Base-by-base conservation (phyloP, 225 moss, liverwort and hornwort species). In the Bryum argenteum region DNA sequence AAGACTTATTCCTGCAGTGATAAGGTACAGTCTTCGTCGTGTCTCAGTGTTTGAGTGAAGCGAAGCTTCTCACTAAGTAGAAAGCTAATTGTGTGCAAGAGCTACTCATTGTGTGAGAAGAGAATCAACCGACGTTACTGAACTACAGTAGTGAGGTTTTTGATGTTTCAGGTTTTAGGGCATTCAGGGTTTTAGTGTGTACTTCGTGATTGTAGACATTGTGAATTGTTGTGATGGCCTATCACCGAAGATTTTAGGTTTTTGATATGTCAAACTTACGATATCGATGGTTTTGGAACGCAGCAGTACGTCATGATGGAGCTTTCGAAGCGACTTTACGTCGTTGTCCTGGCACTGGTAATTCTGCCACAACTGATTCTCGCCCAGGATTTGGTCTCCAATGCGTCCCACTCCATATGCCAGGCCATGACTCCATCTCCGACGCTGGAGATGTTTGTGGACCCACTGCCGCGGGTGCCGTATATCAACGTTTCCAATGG, bases 381-480 rank as follows among this genome's bases (percentile, higher is more conserved):
- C 10, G 73, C 52, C 40, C 69, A 81, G 53, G 82, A 10, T 33
- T 71, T 64, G 11, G 51, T 59, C 9, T 78, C 75, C 11, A 16
- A 70, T 18, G 1, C 26, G 1, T 0, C 78, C 1, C 44, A 4
- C 21, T 87, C 87, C 18, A 61, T 79, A n/a, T 87, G 84, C 8
- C 87, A 87, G 64, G 70, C 57, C 18, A 81, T 87, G 87, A 1
- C 9, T 59, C 81, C 84, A 6, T 87, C 87, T 0, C 87, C 87
- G 0, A 43, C 4, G 42, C 81, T 87, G 53, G 79, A 79, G 63
- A 80, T 78, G 78, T 84, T 87, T 3, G 81, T 87, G 14, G 87
- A 87, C 54, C 23, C 44, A 28, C 18, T 87, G 66, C 81, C 81
- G 3, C 20, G 0, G 33, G 4, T 64, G 37, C 42, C 7, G 54